Conservation (phyloP, 129 eudicot species). For the Flaveria linearis region DNA sequence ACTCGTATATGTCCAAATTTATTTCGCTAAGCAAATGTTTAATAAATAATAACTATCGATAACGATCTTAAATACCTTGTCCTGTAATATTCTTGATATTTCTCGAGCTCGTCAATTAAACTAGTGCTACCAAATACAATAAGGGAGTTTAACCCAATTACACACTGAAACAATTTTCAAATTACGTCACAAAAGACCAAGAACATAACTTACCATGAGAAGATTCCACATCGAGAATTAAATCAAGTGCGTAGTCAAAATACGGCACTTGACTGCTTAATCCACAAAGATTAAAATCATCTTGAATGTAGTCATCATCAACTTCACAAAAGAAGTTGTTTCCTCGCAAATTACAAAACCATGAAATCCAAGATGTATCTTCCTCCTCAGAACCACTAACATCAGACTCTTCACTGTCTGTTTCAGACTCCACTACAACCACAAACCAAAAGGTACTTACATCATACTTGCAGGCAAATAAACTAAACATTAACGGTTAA, state of each 20-base stretch:
- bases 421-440: slow-evolving; percentile 41
- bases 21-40: background rate
- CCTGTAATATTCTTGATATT: background rate
- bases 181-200: background rate
- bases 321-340: slow-evolving; percentile 13
- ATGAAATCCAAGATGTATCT: slow-evolving; percentile 43
- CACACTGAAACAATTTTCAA: background rate
- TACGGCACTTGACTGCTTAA: slow-evolving; percentile 18
- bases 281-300: slow-evolving; percentile 19
- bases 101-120: background rate
- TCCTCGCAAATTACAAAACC: slow-evolving; percentile 48
- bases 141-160: background rate
- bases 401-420: slow-evolving; percentile 43
- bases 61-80: background rate
- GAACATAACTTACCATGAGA: slow-evolving; percentile 35
- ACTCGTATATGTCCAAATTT: background rate
- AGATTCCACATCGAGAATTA: slow-evolving; percentile 42
- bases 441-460: background rate
- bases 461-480: background rate
- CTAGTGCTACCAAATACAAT: background rate
- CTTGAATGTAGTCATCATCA: slow-evolving; percentile 15
- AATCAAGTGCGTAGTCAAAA: slow-evolving; percentile 45
- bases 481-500: background rate
- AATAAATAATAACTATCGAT: background rate
- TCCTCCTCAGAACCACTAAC: slow-evolving; percentile 51